Evolutionary conservation across 129 eudicot species (phyloP).

Genomic region (Oenanthe sinensis): DNA sequence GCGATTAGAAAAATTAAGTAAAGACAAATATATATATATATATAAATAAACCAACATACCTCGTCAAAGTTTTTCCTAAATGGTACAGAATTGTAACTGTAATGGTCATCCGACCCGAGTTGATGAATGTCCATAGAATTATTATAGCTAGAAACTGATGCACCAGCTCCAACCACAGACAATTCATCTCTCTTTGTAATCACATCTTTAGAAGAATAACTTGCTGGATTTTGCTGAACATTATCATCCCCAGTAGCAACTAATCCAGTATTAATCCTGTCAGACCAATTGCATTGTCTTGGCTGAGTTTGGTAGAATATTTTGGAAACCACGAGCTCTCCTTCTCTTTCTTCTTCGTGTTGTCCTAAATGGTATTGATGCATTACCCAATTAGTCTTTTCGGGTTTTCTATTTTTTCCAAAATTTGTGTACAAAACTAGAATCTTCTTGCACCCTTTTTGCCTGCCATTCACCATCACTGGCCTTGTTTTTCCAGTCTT

Average conservation of each 20-base stretch:
- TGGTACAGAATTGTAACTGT: no score
- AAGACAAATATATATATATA: no score
- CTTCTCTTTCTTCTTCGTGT: conserved; percentile 86
- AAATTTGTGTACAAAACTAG: conserved; percentile 82
- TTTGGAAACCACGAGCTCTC: conserved; percentile 90
- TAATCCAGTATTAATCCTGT: not conserved
- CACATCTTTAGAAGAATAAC: conserved; percentile 51
- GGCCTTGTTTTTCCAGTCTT: conserved; percentile 96
- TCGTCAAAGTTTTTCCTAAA: no score
- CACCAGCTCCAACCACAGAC: conserved; percentile 23
- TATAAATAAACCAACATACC: no score
- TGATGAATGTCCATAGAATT: no score
- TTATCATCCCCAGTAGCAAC: conserved; percentile 5
- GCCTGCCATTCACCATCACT: conserved; percentile 73
- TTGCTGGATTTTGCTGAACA: conserved; percentile 39
- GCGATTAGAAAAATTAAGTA: no score
- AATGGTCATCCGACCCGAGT: no score
- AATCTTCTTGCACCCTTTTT: conserved; percentile 91
- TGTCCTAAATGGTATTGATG: conserved; percentile 94
- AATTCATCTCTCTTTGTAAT: conserved; percentile 39
- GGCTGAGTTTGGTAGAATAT: conserved; percentile 97
- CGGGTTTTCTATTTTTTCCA: conserved; percentile 87
- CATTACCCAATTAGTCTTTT: conserved; percentile 98
- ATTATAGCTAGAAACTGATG: no score
- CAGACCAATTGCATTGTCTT: conserved; percentile 32